Conservation (phyloP, 108 stramenopile species). For the Fistulifera pelliculosa region DNA sequence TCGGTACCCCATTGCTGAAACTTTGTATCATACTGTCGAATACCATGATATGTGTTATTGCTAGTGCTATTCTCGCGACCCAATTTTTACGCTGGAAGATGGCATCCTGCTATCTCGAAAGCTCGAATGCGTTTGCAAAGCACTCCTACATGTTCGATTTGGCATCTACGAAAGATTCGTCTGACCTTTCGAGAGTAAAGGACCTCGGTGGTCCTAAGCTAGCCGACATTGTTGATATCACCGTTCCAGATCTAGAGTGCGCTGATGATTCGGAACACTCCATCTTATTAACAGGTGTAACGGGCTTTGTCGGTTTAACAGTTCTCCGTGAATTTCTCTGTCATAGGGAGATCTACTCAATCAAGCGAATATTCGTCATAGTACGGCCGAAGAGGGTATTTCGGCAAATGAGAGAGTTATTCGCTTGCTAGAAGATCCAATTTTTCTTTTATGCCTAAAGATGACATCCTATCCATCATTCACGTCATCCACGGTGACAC, state of each 20-base stretch:
- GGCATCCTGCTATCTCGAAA: constrained; percentile 33
- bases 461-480: constrained; percentile 22
- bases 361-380: constrained; percentile 40
- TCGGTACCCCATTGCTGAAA: too few relatives aligned
- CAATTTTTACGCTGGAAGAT: constrained; percentile 23
- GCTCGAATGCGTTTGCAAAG: constrained; percentile 42
- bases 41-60: neutral
- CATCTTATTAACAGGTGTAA: constrained; percentile 73
- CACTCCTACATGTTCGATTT: constrained; percentile 12
- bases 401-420: constrained; percentile 39
- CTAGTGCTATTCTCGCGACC: constrained; percentile 9
- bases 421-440: constrained; percentile 33
- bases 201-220: too few relatives aligned
- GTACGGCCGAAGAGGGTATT: constrained; percentile 45
- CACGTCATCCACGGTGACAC: constrained; percentile 68
- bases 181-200: neutral
- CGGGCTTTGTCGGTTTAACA: constrained; percentile 78
- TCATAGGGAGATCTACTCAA: constrained; percentile 35
- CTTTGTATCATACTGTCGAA: too few relatives aligned
- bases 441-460: constrained; percentile 54
- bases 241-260: neutral
- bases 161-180: neutral
- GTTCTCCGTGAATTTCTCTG: constrained; percentile 62
- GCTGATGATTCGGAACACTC: neutral
- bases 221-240: too few relatives aligned